Evolutionary conservation across 768 basidiomycete genomes (phyloP), one percentile per base, ranked within the genome.

Genomic region (Russula griseocarnosa): DNA sequence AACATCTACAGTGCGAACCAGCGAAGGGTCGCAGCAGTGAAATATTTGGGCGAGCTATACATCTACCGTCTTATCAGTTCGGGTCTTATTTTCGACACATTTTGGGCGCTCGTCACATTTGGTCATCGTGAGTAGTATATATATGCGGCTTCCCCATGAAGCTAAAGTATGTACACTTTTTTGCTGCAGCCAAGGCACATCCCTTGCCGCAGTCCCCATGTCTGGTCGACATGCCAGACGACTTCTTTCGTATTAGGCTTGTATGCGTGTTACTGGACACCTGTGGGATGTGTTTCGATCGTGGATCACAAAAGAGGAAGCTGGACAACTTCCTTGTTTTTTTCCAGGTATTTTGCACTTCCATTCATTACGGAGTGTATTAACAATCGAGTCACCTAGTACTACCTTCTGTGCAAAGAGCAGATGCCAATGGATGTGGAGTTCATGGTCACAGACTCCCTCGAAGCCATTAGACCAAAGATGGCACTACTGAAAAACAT

Each of bases 211-310:
- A 85, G 54, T 85, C 89, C 66, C 72, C 79, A 5, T 89, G 86
- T 66, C 75, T 85, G 3, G 79, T 97, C 59, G 97, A 99, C 72
- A 88, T 91, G 79, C 90, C 92, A 0, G 92, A 98, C 73, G 97
- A 99, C 73, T 98, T 90, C 75, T 99, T 99, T 83, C 86, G 97
- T 38, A 75, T 98, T 61, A 83, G 97, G 14, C 81, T 99, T 58
- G 85, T 96, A 50, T 98, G 97, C 72, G 90, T 90, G 8, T 79
- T 99, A 44, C 79, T 99, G 22, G 96, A 98, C 74, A 93, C 95
- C 0, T 95, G 94, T 72, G 97, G 96, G 22, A 92, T 95, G 83
- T 98, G 96, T 76, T 98, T 99, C 74, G 96, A 98, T 74, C 86
- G 88, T 46, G 97, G 96, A 1, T 86, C 88, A 5, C 90, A 93